These are phyloP conservation scores for Cladosporium phlei DNA, from an alignment of 2,329 filamentous ascomycete genomes.

Conservation along the genomic window DNA sequence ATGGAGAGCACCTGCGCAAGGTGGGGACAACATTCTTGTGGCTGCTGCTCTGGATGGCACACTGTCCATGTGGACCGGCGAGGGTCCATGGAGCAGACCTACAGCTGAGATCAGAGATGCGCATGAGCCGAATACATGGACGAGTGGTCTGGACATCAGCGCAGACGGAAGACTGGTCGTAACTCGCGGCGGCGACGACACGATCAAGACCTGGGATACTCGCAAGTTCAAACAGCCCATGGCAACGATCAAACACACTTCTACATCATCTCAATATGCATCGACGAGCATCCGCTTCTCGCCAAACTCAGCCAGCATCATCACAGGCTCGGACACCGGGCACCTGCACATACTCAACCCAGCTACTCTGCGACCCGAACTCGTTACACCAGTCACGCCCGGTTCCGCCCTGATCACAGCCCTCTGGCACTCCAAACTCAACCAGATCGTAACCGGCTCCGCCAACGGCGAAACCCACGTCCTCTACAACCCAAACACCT, in stretches of 20 bases:
- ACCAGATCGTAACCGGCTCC: constrained; percentile 92
- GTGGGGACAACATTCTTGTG: constrained; percentile 73
- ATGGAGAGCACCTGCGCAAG: constrained; percentile 74
- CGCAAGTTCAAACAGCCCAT: constrained; percentile 91
- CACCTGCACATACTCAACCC: constrained; percentile 91
- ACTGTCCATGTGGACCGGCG: constrained; percentile 84
- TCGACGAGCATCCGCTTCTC: constrained; percentile 87
- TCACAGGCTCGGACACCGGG: constrained; percentile 82
- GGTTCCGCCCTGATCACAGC: constrained; percentile 77
- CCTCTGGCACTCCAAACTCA: constrained; percentile 88
- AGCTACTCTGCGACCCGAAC: constrained; percentile 78
- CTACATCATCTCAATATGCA: constrained; percentile 77
- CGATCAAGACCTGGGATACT: constrained; percentile 95
- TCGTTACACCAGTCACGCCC: constrained; percentile 83
- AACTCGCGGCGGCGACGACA: constrained; percentile 82
- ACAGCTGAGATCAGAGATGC: constrained; percentile 78
- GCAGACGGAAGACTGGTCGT: constrained; percentile 85
- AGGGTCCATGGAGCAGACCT: constrained; percentile 79
- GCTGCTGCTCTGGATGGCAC: constrained; percentile 83
- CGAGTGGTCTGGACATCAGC: constrained; percentile 85
- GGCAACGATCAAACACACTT: constrained; percentile 70
- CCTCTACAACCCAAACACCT: constrained; percentile 83
- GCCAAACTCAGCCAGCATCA: constrained; percentile 74
- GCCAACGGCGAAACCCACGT: constrained; percentile 86
- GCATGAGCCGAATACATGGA: constrained; percentile 81